These are phyloP conservation scores for Fusarium albidum DNA, from an alignment of 2,329 filamentous ascomycete species.

Conservation along the genomic window DNA sequence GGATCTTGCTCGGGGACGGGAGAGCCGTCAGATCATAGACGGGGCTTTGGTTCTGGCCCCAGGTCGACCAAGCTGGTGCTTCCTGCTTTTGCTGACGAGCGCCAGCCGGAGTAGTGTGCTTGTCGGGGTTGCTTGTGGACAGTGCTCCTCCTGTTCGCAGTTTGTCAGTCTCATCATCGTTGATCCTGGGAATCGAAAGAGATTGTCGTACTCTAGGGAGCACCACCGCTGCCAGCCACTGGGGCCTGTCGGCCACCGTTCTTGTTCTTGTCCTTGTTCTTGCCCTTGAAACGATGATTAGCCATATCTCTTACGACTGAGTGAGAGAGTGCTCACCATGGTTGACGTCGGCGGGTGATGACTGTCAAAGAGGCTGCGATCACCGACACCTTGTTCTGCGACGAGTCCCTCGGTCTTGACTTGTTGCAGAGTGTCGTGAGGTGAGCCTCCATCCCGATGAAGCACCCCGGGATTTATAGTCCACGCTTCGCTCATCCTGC, in stretches of 20 bases:
- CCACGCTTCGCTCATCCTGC: constrained; percentile 2
- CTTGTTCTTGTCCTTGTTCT: too few species aligned
- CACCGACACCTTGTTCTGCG: not conserved
- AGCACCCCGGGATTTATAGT: not conserved
- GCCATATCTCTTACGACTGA: too few species aligned
- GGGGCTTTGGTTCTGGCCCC: not conserved
- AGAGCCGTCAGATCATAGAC: constrained; percentile 11
- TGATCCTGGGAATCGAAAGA: not conserved
- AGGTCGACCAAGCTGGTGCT: too few species aligned
- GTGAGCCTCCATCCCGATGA: not conserved
- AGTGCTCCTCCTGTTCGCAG: constrained; percentile 7
- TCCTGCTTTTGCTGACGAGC: not conserved
- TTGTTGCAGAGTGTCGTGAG: not conserved
- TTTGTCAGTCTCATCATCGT: constrained; percentile 4
- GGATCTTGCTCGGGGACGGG: not conserved
- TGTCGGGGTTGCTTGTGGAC: not conserved
- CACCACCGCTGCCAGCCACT: not conserved
- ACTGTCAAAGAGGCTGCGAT: too few species aligned
- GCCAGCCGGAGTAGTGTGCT: not conserved
- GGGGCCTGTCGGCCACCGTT: not conserved
- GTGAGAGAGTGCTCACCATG: too few species aligned
- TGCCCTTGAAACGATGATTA: too few species aligned
- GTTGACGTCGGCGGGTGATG: too few species aligned
- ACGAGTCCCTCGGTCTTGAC: not conserved
- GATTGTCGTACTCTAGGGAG: constrained; percentile 22